These are phyloP conservation scores for Neurospora africana DNA, from an alignment of 495 filamentous ascomycete genomes.

Conservation along the genomic window DNA sequence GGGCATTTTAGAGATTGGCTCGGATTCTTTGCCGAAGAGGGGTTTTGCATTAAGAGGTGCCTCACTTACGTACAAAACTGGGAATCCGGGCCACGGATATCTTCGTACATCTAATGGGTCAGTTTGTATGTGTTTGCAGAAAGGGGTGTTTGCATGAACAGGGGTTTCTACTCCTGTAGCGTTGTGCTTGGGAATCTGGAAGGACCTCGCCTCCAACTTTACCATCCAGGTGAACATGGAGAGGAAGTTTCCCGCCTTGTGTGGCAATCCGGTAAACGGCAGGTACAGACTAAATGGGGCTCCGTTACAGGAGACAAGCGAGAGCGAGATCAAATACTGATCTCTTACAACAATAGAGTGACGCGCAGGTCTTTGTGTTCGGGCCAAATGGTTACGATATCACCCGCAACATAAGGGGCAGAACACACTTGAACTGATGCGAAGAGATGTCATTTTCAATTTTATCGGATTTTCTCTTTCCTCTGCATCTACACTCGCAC, in stretches of 20 bases:
- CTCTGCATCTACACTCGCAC: neutral
- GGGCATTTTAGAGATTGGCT: too few species aligned
- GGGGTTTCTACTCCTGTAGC: too few species aligned
- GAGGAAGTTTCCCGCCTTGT: neutral
- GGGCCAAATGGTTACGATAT: neutral
- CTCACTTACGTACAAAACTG: too few species aligned
- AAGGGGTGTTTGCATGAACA: too few species aligned
- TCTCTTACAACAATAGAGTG: neutral
- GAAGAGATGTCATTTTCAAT: neutral
- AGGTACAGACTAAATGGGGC: neutral
- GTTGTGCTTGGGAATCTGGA: neutral
- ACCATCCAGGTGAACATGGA: neutral
- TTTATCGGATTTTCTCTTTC: neutral
- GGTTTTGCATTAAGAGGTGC: too few species aligned
- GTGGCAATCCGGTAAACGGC: neutral
- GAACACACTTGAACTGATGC: neutral
- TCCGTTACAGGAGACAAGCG: neutral
- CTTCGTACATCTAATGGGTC: too few species aligned
- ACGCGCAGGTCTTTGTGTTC: neutral
- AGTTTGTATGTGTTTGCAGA: too few species aligned
- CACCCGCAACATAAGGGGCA: neutral
- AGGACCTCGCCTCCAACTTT: neutral
- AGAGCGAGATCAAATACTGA: neutral
- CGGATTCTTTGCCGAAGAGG: too few species aligned
- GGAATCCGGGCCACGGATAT: too few species aligned